A percentile compares a stretch with the other conserved stretches of the same genome.
Conservation (phyloP, 345 rosid genomes). For the Camelina neglecta region DNA sequence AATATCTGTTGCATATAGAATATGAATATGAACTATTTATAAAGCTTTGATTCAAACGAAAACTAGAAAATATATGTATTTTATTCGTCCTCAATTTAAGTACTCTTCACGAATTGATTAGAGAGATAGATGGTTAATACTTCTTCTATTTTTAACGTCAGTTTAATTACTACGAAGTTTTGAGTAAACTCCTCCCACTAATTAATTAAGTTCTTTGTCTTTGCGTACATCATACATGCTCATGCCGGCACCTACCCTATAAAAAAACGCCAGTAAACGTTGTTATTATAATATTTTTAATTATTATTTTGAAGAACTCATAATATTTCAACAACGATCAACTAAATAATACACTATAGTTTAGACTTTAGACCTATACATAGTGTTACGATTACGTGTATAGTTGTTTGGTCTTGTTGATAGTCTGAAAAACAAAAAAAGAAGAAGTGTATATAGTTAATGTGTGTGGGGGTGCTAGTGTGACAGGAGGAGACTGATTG, state of each 20-base stretch:
- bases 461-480: slow-evolving; percentile 21
- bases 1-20: background rate
- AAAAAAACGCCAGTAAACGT: background rate
- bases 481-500: slow-evolving; percentile 33
- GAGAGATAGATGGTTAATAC: background rate
- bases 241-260: slow-evolving; percentile 31
- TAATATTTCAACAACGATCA: background rate
- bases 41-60: background rate
- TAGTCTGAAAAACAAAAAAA: background rate
- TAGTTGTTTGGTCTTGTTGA: background rate
- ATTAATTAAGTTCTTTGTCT: slow-evolving; percentile 17
- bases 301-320: background rate
- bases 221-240: slow-evolving; percentile 7
- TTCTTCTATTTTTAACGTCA: background rate
- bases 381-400: background rate
- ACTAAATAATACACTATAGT: background rate
- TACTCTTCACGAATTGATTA: background rate
- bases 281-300: background rate
- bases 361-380: too few relatives aligned
- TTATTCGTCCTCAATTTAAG: background rate
- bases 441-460: slow-evolving; percentile 14
- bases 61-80: background rate
- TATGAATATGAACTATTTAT: background rate
- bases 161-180: background rate
- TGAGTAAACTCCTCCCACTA: slow-evolving; percentile 2